These are phyloP conservation scores for Saccharum hybrid DNA, from an alignment of 202 grass and related monocot genomes.

Conservation along the genomic window DNA sequence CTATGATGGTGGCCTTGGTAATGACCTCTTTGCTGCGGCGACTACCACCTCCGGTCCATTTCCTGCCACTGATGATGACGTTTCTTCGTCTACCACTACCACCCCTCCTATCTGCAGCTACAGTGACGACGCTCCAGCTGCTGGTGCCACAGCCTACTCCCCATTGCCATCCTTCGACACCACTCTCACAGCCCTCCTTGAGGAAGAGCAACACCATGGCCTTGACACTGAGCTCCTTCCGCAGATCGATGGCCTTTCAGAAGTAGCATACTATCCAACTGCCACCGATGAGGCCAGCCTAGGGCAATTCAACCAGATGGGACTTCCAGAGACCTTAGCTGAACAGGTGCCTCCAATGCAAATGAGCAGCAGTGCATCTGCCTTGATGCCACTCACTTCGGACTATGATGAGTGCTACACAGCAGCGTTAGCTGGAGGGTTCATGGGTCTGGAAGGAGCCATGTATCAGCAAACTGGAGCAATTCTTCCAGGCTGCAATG, in stretches of 20 bases:
- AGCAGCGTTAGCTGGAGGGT: constrained; percentile 49
- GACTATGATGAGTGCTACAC: constrained; percentile 51
- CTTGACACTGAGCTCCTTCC: constrained; percentile 47
- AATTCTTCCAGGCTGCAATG: constrained; percentile 39
- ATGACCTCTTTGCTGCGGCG: constrained; percentile 61
- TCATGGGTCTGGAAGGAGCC: constrained; percentile 56
- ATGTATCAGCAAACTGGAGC: constrained; percentile 55
- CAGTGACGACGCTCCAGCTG: constrained; percentile 49
- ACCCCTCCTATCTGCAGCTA: constrained; percentile 55
- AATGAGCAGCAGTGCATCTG: constrained; percentile 41
- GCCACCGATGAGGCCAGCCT: constrained; percentile 13
- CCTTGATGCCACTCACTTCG: constrained; percentile 48
- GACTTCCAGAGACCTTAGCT: constrained; percentile 39
- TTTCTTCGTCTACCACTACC: constrained; percentile 54
- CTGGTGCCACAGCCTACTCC: constrained; percentile 49
- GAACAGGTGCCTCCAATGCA: constrained; percentile 47
- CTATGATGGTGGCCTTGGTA: constrained; percentile 62
- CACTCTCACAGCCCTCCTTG: constrained; percentile 61
- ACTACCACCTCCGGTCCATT: constrained; percentile 35
- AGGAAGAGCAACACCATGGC: constrained; percentile 43
- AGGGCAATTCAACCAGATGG: constrained; percentile 53
- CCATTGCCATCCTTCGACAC: constrained; percentile 71
- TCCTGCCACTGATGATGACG: constrained; percentile 53
- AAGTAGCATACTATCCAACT: constrained; percentile 43
- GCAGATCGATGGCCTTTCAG: constrained; percentile 41